Percentiles rank a stretch among this genome's conserved stretches.
phyloP scores from a whole-genome alignment of 257 asterid genomes.

The Scutellaria minor region DNA sequence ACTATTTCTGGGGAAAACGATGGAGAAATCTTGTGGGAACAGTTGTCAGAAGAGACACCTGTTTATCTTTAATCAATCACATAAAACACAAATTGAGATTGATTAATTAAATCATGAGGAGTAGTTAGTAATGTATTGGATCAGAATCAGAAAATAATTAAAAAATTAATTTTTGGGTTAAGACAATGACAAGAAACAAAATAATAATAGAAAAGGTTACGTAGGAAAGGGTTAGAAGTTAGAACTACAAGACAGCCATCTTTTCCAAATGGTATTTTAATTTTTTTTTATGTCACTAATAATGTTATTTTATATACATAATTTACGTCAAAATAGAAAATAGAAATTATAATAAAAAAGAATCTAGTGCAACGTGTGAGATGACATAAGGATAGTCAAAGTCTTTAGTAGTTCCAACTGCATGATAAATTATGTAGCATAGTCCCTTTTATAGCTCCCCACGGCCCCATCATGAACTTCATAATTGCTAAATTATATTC shows the following conservation, averaged over 20 bases:
- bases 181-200: slow-evolving; percentile 2
- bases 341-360: background rate
- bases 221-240: background rate
- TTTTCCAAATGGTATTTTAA: no score
- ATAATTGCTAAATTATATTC: background rate
- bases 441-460: background rate
- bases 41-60: no score
- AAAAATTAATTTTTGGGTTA: background rate
- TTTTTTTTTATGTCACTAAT: no score
- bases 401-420: background rate
- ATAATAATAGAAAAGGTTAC: background rate
- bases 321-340: no score
- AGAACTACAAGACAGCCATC: background rate
- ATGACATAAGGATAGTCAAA: slow-evolving; percentile 8
- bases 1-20: no score
- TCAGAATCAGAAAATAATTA: background rate
- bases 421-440: slow-evolving; percentile 6
- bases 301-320: no score
- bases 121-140: slow-evolving; percentile 9
- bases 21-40: no score
- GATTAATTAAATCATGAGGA: slow-evolving; percentile 12
- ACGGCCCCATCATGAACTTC: slow-evolving; percentile 4
- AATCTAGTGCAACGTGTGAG: slow-evolving; percentile 9
- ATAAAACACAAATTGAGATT: background rate
- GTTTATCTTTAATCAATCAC: background rate